Evolutionary conservation across 306 rosid species (phyloP), one percentile per base, ranked within the genome.

Genomic region (Glycine tomentella): DNA sequence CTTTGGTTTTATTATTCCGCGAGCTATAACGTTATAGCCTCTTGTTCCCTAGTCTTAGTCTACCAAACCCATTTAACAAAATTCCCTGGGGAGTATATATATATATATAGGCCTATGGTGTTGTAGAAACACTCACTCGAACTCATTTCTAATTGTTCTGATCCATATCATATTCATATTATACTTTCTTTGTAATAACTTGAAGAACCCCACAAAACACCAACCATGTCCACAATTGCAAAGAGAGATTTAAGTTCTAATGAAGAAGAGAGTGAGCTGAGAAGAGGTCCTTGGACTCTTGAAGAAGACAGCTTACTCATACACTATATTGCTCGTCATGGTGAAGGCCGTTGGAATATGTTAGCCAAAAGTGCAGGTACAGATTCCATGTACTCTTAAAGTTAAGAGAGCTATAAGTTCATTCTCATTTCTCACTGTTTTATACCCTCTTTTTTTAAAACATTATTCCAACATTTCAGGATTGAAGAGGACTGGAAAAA

Each of bases 221-320:
- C 69, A 89, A 84, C 86, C 20, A 91, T 94, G 95, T 87, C 95
- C 8, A 75, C 75, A 74, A 50, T 56, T 71, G 56, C 84, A 80
- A 87, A 79, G 86, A 86, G 70, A 65, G 87, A 62, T 9, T 46
- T 75, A 44, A 57, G 82, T 75, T 81, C 84, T 8, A 90, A 53
- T 59, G 95, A 89, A 72, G 92, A 83, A 75, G 91, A 87, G 25
- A 81, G 7, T 78, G 95, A 83, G 48, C 81, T 93, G 36, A 89
- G 97, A 85, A 88, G 92, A 84, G 99, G 99, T 7, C 99, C 99
- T 17, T 95, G 99, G 99, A 93, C 97, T 44, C 90, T 93, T 77
- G 97, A 95, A 87, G 99, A 95, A 88, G 99, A 95, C 67, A 90
- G 92, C 53, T 78, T 87, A 14, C 97, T 95, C 76, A 93, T 86